Evolutionary conservation across 768 basidiomycete genomes (phyloP), one percentile per base, ranked within the genome.

Genomic region (Dacryopinax primogenitus): DNA sequence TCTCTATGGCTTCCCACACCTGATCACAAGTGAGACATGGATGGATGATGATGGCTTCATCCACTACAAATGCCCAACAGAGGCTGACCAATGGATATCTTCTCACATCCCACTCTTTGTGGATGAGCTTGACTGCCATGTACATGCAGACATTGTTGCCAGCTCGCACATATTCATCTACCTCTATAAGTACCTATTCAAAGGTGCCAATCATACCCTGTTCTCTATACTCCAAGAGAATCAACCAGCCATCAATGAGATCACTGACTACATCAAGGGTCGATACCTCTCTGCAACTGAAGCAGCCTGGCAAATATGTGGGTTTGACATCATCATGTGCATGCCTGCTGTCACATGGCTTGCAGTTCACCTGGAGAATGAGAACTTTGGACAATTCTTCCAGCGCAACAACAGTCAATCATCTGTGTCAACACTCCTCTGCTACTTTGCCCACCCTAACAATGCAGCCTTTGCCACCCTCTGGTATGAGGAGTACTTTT

Each of bases 281-380:
- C 69, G 73, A 0, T 78, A 78, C 64, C 70, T 77, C 0, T 75
- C 75, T 2, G 73, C 75, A 1, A 71, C 70, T 2, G 75, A 79
- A 67, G 77, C 75, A 1, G 68, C 72, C 2, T 78, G 78, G 78
- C 65, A 73, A 2, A 76, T 77, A 28, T 61, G 77, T 0, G 75
- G 74, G 0, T 78, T 72, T 62, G 68, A 75, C 21, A 70, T 79
- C 39, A 72, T 74, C 0, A 36, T 66, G 6, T 77, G 78, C 61
- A 65, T 69, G 0, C 78, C 78, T 23, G 67, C 71, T 0, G 77
- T 79, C 0, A 75, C 72, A 0, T 4, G 70, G 0, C 70, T 78
- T 0, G 73, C 75, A 0, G 68, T 79, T 21, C 78, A 79, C 66
- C 68, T 75, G 7, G 45, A 30, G 26, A 37, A 34, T 3, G 35